phyloP scores from a whole-genome alignment of 345 rosid species.

The Physaria fendleri region DNA sequence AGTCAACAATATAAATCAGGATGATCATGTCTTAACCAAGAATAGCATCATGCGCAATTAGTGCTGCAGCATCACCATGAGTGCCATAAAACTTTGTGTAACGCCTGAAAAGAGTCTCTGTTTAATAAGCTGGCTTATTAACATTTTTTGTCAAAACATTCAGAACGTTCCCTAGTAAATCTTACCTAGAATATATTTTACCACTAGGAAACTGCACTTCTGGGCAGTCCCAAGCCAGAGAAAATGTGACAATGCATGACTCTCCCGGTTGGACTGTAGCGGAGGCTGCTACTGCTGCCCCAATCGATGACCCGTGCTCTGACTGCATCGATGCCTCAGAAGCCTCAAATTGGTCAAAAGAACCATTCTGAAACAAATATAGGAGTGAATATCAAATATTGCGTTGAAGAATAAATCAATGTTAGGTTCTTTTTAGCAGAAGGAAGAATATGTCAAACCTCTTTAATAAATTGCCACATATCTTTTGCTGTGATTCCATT shows the following conservation, averaged over 20 bases:
- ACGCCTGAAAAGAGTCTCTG: constrained; percentile 42
- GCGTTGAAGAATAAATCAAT: background rate
- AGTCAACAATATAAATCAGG: background rate
- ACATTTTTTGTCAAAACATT: background rate
- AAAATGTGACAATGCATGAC: constrained; percentile 54
- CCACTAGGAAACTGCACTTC: constrained; percentile 57
- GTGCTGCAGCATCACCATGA: constrained; percentile 69
- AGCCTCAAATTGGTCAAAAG: constrained; percentile 50
- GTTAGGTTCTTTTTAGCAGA: background rate
- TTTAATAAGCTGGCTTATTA: background rate
- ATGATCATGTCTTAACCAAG: constrained; percentile 39
- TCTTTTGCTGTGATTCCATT: constrained; percentile 67
- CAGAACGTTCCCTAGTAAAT: background rate
- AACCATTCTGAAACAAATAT: constrained; percentile 48
- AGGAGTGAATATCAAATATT: background rate
- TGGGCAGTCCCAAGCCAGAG: constrained; percentile 95
- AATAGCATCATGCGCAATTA: constrained; percentile 77
- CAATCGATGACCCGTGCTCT: constrained; percentile 72
- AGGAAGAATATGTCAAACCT: constrained; percentile 38
- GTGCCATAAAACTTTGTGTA: constrained; percentile 78
- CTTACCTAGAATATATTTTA: constrained; percentile 67
- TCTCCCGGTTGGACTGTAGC: constrained; percentile 50
- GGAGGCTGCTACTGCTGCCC: constrained; percentile 91
- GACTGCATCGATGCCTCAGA: constrained; percentile 42
- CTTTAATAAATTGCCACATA: constrained; percentile 79